Evolutionary conservation across 179 eudicot species (phyloP).

Genomic region (Patellifolia procumbens): DNA sequence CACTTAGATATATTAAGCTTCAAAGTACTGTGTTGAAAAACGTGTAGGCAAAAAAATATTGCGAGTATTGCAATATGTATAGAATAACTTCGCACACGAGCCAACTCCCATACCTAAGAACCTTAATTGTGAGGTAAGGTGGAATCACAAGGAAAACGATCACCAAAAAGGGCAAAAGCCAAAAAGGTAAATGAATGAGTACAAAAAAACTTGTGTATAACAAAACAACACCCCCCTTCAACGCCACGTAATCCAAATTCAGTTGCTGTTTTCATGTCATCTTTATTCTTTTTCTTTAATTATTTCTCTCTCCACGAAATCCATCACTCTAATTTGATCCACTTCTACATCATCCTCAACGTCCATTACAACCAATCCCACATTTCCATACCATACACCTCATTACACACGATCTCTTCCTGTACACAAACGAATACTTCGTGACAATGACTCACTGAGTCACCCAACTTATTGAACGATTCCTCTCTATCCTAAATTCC

Average conservation of each 20-base stretch:
- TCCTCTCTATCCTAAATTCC: background rate
- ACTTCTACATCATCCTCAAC: constrained; percentile 4
- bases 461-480: background rate
- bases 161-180: background rate
- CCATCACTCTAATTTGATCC: constrained; percentile 6
- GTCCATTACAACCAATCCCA: background rate
- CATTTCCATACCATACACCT: background rate
- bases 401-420: background rate
- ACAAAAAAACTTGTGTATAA: background rate
- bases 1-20: no score
- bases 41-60: no score
- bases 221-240: constrained; percentile 14
- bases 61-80: no score
- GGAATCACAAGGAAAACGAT: constrained; percentile 26
- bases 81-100: no score
- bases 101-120: no score
- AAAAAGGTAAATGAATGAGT: no score
- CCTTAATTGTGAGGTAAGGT: background rate
- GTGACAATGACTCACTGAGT: background rate
- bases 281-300: background rate
- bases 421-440: background rate
- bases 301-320: constrained; percentile 5
- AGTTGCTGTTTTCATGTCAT: background rate
- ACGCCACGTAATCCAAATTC: constrained; percentile 22
- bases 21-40: no score